These are phyloP conservation scores for Blastobotrys parvus DNA, from an alignment of 805 yeast species.

Conservation along the genomic window DNA sequence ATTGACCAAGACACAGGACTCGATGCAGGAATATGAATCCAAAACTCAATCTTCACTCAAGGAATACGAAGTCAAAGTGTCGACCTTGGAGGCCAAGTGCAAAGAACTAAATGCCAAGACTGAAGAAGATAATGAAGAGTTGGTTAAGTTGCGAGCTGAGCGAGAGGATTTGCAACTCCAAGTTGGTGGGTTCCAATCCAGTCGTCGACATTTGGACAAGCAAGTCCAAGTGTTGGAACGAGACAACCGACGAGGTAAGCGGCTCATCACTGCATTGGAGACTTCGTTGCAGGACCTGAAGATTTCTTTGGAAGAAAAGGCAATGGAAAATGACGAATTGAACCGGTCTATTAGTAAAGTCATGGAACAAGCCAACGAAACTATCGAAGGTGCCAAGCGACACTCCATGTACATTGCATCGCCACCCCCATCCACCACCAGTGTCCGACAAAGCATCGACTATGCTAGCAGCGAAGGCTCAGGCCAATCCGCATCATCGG, in stretches of 20 bases:
- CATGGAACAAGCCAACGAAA: constrained; percentile 22
- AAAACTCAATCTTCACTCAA: too few relatives aligned
- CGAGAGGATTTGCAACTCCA: constrained; percentile 24
- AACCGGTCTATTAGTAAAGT: constrained; percentile 22
- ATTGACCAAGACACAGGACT: constrained; percentile 1
- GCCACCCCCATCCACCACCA: constrained; percentile 4
- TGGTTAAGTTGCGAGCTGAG: constrained; percentile 14
- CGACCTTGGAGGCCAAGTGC: constrained; percentile 8
- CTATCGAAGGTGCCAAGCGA: constrained; percentile 22
- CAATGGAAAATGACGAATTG: constrained; percentile 29
- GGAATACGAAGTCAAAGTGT: constrained; percentile 6
- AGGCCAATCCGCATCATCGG: too few relatives aligned
- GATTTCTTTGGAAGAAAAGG: constrained; percentile 28
- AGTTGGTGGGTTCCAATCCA: constrained; percentile 22
- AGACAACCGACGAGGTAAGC: constrained; percentile 18
- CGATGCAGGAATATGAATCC: constrained; percentile 3
- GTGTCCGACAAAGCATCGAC: not conserved
- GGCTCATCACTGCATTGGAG: constrained; percentile 19
- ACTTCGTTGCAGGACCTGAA: constrained; percentile 26
- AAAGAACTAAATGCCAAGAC: constrained; percentile 6
- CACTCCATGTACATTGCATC: constrained; percentile 14
- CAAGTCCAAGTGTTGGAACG: constrained; percentile 17
- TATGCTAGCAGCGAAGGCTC: too few relatives aligned
- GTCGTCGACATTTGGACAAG: constrained; percentile 21
- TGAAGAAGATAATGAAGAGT: constrained; percentile 6